Conservation (phyloP, 2,329 filamentous ascomycete species). For the Sporothrix brunneoviolacea region DNA sequence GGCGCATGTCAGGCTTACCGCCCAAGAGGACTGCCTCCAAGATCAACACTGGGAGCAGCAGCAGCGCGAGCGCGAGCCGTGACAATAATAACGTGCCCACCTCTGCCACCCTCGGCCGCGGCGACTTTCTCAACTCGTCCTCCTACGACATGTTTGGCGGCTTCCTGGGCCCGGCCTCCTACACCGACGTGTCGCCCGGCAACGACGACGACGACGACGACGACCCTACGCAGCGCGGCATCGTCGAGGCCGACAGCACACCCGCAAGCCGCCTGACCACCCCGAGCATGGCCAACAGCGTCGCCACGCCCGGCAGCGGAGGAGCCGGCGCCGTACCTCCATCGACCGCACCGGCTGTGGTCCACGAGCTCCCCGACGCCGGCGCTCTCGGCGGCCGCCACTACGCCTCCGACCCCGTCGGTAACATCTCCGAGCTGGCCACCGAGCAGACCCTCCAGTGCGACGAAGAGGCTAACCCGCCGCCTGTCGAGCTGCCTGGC, state of each 20-base stretch:
- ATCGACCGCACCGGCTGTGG: background rate
- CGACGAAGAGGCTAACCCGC: conserved; percentile 36
- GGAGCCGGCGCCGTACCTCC: conserved; percentile 23
- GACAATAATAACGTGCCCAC: conserved; percentile 10
- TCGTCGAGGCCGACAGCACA: conserved; percentile 9
- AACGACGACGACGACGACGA: conserved; percentile 29
- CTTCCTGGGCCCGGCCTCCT: conserved; percentile 42
- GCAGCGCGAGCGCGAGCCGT: background rate
- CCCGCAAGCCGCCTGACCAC: conserved; percentile 5
- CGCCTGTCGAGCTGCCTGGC: conserved; percentile 42
- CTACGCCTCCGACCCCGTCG: conserved; percentile 33
- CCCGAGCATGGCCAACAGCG: conserved; percentile 5
- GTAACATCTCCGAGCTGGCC: conserved; percentile 41
- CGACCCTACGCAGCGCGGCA: background rate
- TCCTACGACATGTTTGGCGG: conserved; percentile 50
- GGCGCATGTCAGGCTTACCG: conserved; percentile 27
- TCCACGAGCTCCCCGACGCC: conserved; percentile 25
- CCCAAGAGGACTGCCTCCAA: background rate
- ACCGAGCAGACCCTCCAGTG: conserved; percentile 37
- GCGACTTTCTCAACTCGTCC: conserved; percentile 16
- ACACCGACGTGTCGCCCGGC: conserved; percentile 40
- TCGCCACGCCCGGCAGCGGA: background rate
- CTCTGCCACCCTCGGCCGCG: conserved; percentile 27
- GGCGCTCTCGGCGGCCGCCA: conserved; percentile 15
- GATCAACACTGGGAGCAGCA: too few relatives aligned